phyloP scores from a whole-genome alignment of 2,329 filamentous ascomycete species.

The Sordariomycetes sp. region DNA sequence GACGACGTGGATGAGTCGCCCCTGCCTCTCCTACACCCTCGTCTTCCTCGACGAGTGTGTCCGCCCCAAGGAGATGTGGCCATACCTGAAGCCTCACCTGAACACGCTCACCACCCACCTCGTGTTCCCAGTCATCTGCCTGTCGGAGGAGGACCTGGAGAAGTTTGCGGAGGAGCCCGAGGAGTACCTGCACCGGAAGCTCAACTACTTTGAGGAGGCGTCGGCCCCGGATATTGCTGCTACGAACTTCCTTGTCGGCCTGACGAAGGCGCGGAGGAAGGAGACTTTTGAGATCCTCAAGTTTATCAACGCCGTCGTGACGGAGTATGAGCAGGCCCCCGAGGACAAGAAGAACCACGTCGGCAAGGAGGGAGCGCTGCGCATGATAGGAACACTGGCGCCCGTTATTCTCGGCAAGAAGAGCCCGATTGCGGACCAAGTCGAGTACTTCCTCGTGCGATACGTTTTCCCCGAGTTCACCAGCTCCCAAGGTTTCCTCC shows the following conservation, averaged over 20 bases:
- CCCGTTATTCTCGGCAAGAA: constrained; percentile 95
- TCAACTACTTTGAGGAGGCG: constrained; percentile 97
- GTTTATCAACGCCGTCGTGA: constrained; percentile 92
- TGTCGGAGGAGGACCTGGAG: constrained; percentile 83
- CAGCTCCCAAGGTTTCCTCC: constrained; percentile 80
- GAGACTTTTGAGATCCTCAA: constrained; percentile 90
- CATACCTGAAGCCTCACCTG: constrained; percentile 82
- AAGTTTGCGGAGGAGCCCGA: constrained; percentile 90
- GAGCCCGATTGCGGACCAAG: constrained; percentile 92
- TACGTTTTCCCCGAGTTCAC: constrained; percentile 98
- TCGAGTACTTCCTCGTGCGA: constrained; percentile 96
- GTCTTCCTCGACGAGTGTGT: constrained; percentile 96
- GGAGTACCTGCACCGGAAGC: constrained; percentile 91
- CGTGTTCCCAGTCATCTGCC: constrained; percentile 88
- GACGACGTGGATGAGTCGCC: constrained; percentile 86
- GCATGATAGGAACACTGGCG: constrained; percentile 93
- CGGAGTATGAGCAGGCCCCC: constrained; percentile 73
- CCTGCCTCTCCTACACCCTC: constrained; percentile 83
- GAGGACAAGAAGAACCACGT: constrained; percentile 87
- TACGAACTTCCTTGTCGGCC: constrained; percentile 88
- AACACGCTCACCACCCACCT: constrained; percentile 89
- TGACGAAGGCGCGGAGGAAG: constrained; percentile 90
- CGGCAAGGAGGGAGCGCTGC: constrained; percentile 88
- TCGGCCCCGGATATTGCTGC: constrained; percentile 90
- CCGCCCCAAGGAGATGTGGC: constrained; percentile 95